Base-by-base conservation (phyloP, 805 yeast species). In the Tetrapisispora namnaoensis region DNA sequence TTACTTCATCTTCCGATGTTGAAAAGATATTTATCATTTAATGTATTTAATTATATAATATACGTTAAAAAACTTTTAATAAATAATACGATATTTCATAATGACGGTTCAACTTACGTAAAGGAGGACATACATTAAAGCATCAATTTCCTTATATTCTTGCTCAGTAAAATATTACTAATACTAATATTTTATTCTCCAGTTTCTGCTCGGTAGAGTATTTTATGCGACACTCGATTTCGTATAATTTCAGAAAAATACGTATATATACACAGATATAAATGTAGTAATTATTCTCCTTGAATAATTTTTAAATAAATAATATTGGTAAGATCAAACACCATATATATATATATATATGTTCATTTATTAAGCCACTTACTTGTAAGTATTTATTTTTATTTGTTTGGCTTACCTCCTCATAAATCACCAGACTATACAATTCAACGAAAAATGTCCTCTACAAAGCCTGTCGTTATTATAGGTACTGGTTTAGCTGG, bases 401-500 rank as follows among this genome's bases (percentile, higher is more conserved):
- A n/a, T n/a, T n/a, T n/a, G n/a, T n/a, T n/a, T n/a, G n/a, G n/a
- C n/a, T n/a, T n/a, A n/a, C n/a, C n/a, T n/a, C n/a, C n/a, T n/a
- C n/a, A n/a, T n/a, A n/a, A n/a, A n/a, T n/a, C n/a, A n/a, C 32
- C 32, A 28, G 11, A 7, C 10, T 28, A 28, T 28, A 28, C 30
- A 24, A 14, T 4, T 16, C 13, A 10, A 24, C n/a, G 27, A 3
- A 13, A 44, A 44, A 48, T 44, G 51, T 35, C 45, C 8, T 18
- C 45, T 16, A 48, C 42, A 41, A 45, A 48, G 2, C 71, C 70
- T 16, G 73, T 70, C 6, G 70, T 77, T 8, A 75, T 79, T 7
- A 66, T 79, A 9, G 83, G 83, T 2, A 68, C 79, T 8, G 83
- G 83, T 1, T 55, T 79, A 28, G 82, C 83, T 11, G 83, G 83